Evolutionary conservation across 257 asterid genomes (phyloP), one percentile per base, ranked within the genome.

Genomic region (Striga asiatica): DNA sequence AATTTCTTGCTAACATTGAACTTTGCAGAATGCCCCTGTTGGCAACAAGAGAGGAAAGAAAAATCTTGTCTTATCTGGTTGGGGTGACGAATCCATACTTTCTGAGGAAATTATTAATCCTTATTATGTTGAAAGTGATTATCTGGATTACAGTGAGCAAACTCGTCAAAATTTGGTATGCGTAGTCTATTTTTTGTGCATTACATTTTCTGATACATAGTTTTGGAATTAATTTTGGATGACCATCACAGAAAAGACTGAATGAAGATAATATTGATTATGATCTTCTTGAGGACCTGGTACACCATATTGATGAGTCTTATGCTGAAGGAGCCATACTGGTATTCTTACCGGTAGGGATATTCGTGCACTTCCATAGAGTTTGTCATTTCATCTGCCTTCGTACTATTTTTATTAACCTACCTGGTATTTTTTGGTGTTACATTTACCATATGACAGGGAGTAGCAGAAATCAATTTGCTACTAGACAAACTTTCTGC

Each of bases 241-340:
- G 62, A 31, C 27, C 74, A 12, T 56, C 62, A 8, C 92, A 91
- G 98, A 87, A 76, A 74, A 87, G 69, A 71, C 56, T 87, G 75
- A 87, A 91, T 71, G 98, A 91, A 80, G 98, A 82, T 68, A 58
- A 74, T 38, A 84, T 87, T 62, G 96, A 91, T 72, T 91, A 87
- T 77, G 96, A 91, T 69, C 79, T 91, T 66, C 84, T 91, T n/a
- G 96, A 91, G 76, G 98, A 87, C 74, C 87, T 91, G 66, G 85
- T 91, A 34, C 81, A 84, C 83, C 79, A 78, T 72, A 71, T 91
- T 58, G 96, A 91, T 74, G 92, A 82, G 55, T 78, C 81, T 51
- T 82, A 70, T 46, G 75, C 82, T 20, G 87, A 80, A 71, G 98
- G 98, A 29, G 87, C 96, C 60, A 82, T 91, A 65, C 71, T 91